Conservation (phyloP, 2,329 filamentous ascomycete genomes). For the Fusarium nygamai region DNA sequence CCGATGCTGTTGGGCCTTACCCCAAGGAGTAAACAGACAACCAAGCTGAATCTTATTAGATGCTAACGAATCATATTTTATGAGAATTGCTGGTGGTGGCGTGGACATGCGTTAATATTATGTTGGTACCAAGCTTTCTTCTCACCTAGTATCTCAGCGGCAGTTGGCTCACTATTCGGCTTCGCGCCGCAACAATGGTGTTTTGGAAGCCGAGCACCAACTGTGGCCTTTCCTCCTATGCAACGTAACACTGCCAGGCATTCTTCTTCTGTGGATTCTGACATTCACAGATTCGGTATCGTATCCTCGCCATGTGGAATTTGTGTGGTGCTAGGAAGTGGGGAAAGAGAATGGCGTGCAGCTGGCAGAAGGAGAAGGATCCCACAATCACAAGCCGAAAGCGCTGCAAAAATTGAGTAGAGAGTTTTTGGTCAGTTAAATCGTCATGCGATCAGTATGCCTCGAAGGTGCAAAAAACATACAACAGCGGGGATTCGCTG, state of each 20-base stretch:
- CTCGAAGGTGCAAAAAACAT: background rate
- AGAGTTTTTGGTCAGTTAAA: too few species aligned
- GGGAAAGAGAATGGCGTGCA: background rate
- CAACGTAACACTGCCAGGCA: slow-evolving; percentile 37
- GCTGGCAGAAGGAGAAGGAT: background rate
- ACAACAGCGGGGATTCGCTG: slow-evolving; percentile 8
- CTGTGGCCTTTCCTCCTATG: slow-evolving; percentile 51
- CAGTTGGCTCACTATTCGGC: slow-evolving; percentile 50
- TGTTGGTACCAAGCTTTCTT: slow-evolving; percentile 22
- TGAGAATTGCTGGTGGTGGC: too few species aligned
- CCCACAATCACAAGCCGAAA: rapidly evolving
- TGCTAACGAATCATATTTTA: background rate
- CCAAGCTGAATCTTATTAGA: background rate
- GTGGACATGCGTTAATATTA: background rate
- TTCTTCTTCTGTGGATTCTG: slow-evolving; percentile 46
- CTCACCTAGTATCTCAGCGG: slow-evolving; percentile 49
- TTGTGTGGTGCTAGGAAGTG: background rate
- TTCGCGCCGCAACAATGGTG: slow-evolving; percentile 52
- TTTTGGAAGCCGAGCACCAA: slow-evolving; percentile 53
- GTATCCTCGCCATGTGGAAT: slow-evolving; percentile 44
- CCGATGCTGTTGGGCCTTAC: too few species aligned
- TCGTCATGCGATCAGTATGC: rapidly evolving
- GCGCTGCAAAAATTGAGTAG: background rate
- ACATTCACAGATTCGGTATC: slow-evolving; percentile 54
- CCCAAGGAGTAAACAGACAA: too few species aligned